A percentile compares a stretch with the other conserved stretches of the same genome.
Conservation (phyloP, 768 basidiomycete genomes). For the Astraeus odoratus region DNA sequence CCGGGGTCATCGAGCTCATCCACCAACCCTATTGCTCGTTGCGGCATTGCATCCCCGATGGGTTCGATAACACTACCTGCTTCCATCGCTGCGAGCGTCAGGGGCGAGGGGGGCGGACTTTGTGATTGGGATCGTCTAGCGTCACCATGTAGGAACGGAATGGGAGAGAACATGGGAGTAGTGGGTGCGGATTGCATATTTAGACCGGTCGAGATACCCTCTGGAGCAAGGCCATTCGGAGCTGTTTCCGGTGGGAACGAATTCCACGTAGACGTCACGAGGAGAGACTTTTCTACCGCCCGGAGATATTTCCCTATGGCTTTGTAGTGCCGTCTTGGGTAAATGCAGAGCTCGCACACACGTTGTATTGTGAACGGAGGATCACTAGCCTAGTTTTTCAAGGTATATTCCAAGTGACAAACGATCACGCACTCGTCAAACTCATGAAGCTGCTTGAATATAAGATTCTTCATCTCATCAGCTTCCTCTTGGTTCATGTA, state of each 20-base stretch:
- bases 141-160: conserved; percentile 81
- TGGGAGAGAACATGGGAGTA: conserved; percentile 83
- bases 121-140: conserved; percentile 73
- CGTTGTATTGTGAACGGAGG: conserved; percentile 90
- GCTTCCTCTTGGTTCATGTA: conserved; percentile 60
- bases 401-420: conserved; percentile 3
- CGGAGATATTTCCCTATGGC: conserved; percentile 83
- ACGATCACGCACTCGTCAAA: conserved; percentile 61
- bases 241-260: conserved; percentile 50
- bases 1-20: conserved; percentile 82
- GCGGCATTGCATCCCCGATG: conserved; percentile 29
- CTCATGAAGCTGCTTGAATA: conserved; percentile 61
- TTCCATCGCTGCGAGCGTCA: conserved; percentile 41
- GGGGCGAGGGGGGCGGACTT: conserved; percentile 73
- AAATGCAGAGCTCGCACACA: conserved; percentile 71
- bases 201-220: conserved; percentile 35
- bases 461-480: conserved; percentile 42
- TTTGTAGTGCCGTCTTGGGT: conserved; percentile 66
- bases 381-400: conserved; percentile 27
- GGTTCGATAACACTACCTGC: conserved; percentile 28
- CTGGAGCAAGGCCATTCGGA: conserved; percentile 21
- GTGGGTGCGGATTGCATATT: conserved; percentile 52
- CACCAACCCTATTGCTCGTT: conserved; percentile 65
- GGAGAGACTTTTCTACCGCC: conserved; percentile 73
- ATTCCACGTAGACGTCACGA: conserved; percentile 77